Percentiles rank a stretch among this genome's conserved stretches.
Conservation (phyloP, 371 early-diverging fungal genomes). For the Smittium mucronatum region DNA sequence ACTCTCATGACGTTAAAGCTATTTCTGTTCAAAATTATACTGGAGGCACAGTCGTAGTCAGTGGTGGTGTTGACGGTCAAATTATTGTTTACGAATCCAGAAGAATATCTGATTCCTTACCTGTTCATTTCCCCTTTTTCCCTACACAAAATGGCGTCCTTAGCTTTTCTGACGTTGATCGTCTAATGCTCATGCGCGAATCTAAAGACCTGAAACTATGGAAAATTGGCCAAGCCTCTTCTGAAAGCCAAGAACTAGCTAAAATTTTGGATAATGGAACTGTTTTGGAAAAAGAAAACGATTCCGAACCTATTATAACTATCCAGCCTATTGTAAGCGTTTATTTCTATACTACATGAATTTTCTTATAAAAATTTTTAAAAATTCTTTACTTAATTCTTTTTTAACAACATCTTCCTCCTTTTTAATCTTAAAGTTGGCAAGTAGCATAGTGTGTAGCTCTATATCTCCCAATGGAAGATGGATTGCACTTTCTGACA, state of each 20-base stretch:
- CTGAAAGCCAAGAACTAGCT: slow-evolving; percentile 10
- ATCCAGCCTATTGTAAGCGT: slow-evolving; percentile 47
- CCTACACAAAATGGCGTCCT: slow-evolving; percentile 61
- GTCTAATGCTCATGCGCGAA: slow-evolving; percentile 24
- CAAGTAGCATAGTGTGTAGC: slow-evolving; percentile 38
- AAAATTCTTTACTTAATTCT: too few species aligned
- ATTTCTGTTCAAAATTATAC: not conserved
- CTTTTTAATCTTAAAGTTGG: too few species aligned
- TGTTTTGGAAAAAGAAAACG: slow-evolving; percentile 25
- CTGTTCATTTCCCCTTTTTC: slow-evolving; percentile 58
- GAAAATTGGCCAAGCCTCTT: slow-evolving; percentile 48
- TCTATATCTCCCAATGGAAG: slow-evolving; percentile 69
- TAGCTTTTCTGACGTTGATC: slow-evolving; percentile 19
- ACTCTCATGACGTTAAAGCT: not conserved
- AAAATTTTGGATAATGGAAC: slow-evolving; percentile 30
- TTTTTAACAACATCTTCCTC: too few species aligned
- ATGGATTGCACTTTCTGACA: slow-evolving; percentile 74
- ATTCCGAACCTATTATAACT: slow-evolving; percentile 30
- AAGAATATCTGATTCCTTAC: slow-evolving; percentile 50
- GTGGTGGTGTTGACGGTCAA: slow-evolving; percentile 72
- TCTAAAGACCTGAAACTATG: slow-evolving; percentile 44
- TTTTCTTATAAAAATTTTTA: too few species aligned
- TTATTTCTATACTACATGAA: too few species aligned
- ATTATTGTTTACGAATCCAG: slow-evolving; percentile 50
- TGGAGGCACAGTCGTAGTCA: slow-evolving; percentile 35